Percentiles rank a stretch among this genome's conserved stretches.
Conservation (phyloP, 768 basidiomycete species). For the Amanita phalloides region DNA sequence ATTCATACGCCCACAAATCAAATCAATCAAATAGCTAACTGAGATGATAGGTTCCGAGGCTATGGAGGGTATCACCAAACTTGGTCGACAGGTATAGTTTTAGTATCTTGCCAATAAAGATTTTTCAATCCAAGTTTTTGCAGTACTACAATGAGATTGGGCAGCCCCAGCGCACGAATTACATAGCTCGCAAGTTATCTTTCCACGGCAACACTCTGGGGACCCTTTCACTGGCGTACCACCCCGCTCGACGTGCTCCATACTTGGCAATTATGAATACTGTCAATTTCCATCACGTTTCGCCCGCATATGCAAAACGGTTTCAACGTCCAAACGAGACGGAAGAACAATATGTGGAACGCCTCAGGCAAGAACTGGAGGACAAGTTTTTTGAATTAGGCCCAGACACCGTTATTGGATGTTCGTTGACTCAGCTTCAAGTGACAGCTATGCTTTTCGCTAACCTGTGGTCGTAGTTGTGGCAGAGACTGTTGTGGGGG, state of each 20-base stretch:
- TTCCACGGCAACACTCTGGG: conserved; percentile 81
- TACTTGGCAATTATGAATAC: conserved; percentile 58
- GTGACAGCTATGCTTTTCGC: background rate
- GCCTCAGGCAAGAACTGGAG: conserved; percentile 73
- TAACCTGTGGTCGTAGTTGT: conserved; percentile 37
- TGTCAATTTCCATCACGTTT: conserved; percentile 72
- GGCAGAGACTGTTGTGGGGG: conserved; percentile 83
- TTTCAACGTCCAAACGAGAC: conserved; percentile 61
- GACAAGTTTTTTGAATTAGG: conserved; percentile 78
- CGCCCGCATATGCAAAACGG: conserved; percentile 79
- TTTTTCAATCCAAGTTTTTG: background rate
- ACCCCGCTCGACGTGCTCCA: conserved; percentile 57
- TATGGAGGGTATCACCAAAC: conserved; percentile 80
- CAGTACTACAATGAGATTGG: conserved; percentile 65
- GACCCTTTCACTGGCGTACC: conserved; percentile 57
- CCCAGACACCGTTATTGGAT: conserved; percentile 73
- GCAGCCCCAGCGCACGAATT: conserved; percentile 63
- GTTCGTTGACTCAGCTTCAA: conserved; percentile 23
- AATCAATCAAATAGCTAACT: background rate
- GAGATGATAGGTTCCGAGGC: conserved; percentile 64
- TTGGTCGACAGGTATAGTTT: conserved; percentile 55
- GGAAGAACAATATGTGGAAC: conserved; percentile 70
- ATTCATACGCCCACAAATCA: background rate
- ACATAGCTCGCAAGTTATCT: conserved; percentile 68
- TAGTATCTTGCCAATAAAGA: background rate